A percentile compares a stretch with the other conserved stretches of the same genome.
These are phyloP conservation scores for Rhizoclosmatium globosum DNA, from an alignment of 192 early-diverging fungal genomes.

Conservation along the genomic window DNA sequence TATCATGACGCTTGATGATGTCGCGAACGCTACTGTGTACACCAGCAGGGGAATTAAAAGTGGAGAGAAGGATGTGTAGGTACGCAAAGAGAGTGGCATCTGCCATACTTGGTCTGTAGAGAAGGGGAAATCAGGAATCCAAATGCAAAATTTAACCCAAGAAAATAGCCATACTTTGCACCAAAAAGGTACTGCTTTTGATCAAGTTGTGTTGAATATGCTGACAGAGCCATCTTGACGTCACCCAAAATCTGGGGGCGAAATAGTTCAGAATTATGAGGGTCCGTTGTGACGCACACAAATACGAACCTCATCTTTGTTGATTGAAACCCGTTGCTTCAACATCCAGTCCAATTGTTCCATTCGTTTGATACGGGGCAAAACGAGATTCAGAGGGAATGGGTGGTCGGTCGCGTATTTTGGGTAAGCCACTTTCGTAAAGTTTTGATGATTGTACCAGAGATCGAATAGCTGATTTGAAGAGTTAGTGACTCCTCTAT, in stretches of 20 bases:
- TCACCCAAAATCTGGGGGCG: constrained; percentile 61
- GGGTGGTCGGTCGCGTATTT: constrained; percentile 38
- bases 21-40: constrained; percentile 50
- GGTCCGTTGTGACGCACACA: not conserved
- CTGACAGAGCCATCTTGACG: constrained; percentile 57
- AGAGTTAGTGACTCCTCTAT: no score
- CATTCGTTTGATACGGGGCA: constrained; percentile 32
- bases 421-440: constrained; percentile 35
- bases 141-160: not conserved
- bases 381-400: constrained; percentile 45
- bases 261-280: no score
- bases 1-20: constrained; percentile 57
- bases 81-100: constrained; percentile 71
- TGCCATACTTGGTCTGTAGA: constrained; percentile 50
- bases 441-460: constrained; percentile 43
- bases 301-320: constrained; percentile 39
- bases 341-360: constrained; percentile 46
- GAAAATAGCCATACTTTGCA: constrained; percentile 46
- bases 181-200: constrained; percentile 60
- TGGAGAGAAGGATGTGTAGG: constrained; percentile 59
- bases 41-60: constrained; percentile 44
- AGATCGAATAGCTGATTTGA: constrained; percentile 38
- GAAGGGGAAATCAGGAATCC: not conserved
- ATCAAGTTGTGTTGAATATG: constrained; percentile 60
- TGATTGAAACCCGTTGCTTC: constrained; percentile 35